A percentile compares a stretch with the other conserved stretches of the same genome.
Evolutionary conservation across 768 basidiomycete genomes (phyloP).

Genomic region (Boletus rubescentipes): DNA sequence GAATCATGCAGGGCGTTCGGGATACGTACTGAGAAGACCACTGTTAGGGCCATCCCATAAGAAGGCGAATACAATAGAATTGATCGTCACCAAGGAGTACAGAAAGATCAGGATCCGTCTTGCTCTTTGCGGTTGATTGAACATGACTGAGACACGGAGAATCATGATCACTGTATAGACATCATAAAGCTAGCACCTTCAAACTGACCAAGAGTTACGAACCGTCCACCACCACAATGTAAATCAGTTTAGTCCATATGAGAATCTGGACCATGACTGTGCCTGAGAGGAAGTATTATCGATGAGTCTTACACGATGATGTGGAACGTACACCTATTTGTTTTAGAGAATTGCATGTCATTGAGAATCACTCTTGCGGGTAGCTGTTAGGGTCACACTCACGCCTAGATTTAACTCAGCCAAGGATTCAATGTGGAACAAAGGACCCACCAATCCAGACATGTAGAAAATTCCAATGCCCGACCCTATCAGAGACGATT

Average conservation of each 20-base stretch:
- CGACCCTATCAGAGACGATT: neutral
- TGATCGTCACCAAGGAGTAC: neutral
- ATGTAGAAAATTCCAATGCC: neutral
- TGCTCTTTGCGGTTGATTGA: neutral
- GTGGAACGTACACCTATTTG: no score
- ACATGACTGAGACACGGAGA: slow-evolving; percentile 16
- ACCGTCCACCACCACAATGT: neutral
- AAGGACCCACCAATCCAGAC: slow-evolving; percentile 1
- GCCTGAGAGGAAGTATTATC: neutral
- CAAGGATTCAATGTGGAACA: neutral
- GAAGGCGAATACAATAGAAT: neutral
- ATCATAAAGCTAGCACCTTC: neutral
- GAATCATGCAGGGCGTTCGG: no score
- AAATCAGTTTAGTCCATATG: neutral
- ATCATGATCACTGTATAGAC: slow-evolving; percentile 11
- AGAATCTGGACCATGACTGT: neutral
- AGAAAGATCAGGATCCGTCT: slow-evolving; percentile 1
- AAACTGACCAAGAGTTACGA: neutral
- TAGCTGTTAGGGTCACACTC: neutral
- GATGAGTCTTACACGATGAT: no score
- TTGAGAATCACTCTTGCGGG: neutral
- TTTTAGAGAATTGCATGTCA: neutral
- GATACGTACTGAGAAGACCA: neutral
- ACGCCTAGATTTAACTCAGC: slow-evolving; percentile 6
- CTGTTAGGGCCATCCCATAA: neutral